These are phyloP conservation scores for Cutaneotrichosporon sp. DNA, from an alignment of 1,284 basidiomycete species.

Conservation along the genomic window DNA sequence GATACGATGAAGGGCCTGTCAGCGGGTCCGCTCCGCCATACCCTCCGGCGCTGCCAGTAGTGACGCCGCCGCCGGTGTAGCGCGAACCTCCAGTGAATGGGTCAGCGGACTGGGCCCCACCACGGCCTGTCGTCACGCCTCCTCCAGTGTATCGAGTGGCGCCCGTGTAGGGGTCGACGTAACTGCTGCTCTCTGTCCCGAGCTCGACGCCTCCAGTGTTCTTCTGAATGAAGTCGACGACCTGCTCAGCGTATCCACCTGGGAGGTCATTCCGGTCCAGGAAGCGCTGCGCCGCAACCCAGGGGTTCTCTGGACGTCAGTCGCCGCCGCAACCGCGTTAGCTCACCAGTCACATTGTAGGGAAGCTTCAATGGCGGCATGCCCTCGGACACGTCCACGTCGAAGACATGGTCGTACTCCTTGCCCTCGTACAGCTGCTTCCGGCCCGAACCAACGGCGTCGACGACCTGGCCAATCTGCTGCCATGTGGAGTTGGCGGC, in stretches of 20 bases:
- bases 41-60: conserved; percentile 17
- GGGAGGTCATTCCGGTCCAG: conserved; percentile 81
- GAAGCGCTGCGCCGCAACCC: conserved; percentile 84
- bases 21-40: conserved; percentile 38
- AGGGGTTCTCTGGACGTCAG: conserved; percentile 75
- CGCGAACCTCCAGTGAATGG: conserved; percentile 57
- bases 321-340: background rate
- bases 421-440: conserved; percentile 87
- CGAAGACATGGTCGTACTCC: conserved; percentile 98
- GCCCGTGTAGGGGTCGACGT: conserved; percentile 87
- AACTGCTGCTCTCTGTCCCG: conserved; percentile 60
- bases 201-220: conserved; percentile 76
- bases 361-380: conserved; percentile 90
- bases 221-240: conserved; percentile 90
- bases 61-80: conserved; percentile 53
- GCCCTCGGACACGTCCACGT: conserved; percentile 93
- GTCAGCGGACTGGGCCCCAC: conserved; percentile 28
- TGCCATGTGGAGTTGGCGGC: conserved; percentile 69
- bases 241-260: conserved; percentile 78
- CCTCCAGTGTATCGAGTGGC: conserved; percentile 60
- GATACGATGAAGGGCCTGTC: conserved; percentile 44
- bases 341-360: conserved; percentile 79
- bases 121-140: conserved; percentile 22
- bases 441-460: conserved; percentile 79
- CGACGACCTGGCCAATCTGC: conserved; percentile 93